phyloP scores from a whole-genome alignment of 2,329 filamentous ascomycete species.

The Ampelomyces quisqualis region DNA sequence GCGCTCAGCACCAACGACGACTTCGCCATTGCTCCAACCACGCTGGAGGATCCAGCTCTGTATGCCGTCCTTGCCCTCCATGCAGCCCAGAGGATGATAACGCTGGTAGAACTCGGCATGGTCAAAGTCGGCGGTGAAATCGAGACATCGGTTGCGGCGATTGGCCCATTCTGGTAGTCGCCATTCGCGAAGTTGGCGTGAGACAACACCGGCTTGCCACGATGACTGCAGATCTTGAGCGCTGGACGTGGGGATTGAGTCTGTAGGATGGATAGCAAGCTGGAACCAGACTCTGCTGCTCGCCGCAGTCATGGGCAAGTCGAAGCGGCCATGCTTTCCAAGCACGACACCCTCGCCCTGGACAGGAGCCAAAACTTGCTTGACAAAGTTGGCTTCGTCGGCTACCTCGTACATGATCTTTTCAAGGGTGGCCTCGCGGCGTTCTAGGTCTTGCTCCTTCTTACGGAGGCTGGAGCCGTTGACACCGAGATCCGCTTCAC shows the following conservation, averaged over 20 bases:
- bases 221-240: constrained; percentile 73
- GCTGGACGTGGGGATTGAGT: constrained; percentile 74
- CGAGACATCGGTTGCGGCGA: constrained; percentile 81
- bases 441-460: constrained; percentile 75
- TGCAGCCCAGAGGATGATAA: constrained; percentile 80
- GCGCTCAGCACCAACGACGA: constrained; percentile 84
- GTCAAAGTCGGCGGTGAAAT: constrained; percentile 97
- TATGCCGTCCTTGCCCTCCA: constrained; percentile 86
- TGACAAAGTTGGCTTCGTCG: constrained; percentile 79
- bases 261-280: constrained; percentile 84
- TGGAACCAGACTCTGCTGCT: constrained; percentile 96
- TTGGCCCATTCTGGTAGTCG: constrained; percentile 96
- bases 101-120: constrained; percentile 85
- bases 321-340: constrained; percentile 75
- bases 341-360: constrained; percentile 76
- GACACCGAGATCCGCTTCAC: constrained; percentile 76
- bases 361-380: constrained; percentile 76
- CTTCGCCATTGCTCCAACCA: constrained; percentile 97
- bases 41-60: constrained; percentile 92
- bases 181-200: constrained; percentile 90
- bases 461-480: constrained; percentile 68
- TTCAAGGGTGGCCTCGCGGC: constrained; percentile 78
- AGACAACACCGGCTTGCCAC: constrained; percentile 92
- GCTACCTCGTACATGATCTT: constrained; percentile 82
- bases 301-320: constrained; percentile 70